Conservation (phyloP, 1,139 yeast species). For the Scheffersomyces stambukii region DNA sequence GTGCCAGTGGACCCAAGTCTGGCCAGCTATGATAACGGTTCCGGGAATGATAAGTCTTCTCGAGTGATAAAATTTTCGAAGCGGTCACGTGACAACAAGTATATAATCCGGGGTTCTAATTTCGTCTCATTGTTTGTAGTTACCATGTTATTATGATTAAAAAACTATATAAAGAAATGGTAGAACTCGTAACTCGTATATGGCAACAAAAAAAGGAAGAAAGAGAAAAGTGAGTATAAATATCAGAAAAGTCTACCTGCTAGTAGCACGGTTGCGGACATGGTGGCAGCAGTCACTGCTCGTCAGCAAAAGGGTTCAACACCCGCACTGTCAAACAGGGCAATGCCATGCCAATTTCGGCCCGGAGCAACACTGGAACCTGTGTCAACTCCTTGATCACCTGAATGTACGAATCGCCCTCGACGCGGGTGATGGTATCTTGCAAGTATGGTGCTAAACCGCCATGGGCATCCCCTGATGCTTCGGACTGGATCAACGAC, state of each 20-base stretch:
- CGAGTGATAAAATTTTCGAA: too few relatives aligned
- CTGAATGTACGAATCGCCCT: slow-evolving; percentile 65
- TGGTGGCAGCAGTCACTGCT: slow-evolving; percentile 2
- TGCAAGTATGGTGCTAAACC: slow-evolving; percentile 56
- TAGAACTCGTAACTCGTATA: too few relatives aligned
- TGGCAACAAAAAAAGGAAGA: slow-evolving; percentile 3
- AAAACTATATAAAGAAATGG: too few relatives aligned
- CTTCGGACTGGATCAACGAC: slow-evolving; percentile 10
- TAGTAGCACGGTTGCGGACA: neutral
- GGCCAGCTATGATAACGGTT: too few relatives aligned
- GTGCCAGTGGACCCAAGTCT: too few relatives aligned
- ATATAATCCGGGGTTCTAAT: too few relatives aligned
- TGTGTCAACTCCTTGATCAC: slow-evolving; percentile 73
- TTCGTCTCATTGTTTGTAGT: too few relatives aligned
- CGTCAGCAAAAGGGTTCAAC: slow-evolving; percentile 70
- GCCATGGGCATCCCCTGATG: slow-evolving; percentile 14
- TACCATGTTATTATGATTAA: too few relatives aligned
- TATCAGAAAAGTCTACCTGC: neutral
- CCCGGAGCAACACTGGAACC: slow-evolving; percentile 82
- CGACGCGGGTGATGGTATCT: slow-evolving; percentile 53
- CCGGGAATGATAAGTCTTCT: too few relatives aligned
- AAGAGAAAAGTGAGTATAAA: slow-evolving; percentile 1
- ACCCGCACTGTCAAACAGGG: slow-evolving; percentile 94
- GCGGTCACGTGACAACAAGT: too few relatives aligned
- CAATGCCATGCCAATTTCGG: slow-evolving; percentile 91